Conservation (phyloP, 306 rosid genomes). For the Quercus glauca region DNA sequence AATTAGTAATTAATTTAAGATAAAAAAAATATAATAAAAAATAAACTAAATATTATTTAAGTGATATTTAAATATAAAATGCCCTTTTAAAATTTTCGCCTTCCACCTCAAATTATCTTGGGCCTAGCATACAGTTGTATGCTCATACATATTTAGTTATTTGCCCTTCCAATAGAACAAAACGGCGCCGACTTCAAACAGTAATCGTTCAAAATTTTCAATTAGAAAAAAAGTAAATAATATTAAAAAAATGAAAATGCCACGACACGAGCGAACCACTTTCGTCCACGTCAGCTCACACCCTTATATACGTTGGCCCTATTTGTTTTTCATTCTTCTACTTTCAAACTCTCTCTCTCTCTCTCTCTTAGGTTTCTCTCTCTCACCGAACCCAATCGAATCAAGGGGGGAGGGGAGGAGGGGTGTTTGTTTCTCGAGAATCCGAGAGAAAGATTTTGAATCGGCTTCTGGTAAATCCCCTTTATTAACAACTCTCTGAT, state of each 20-base stretch:
- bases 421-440: neutral
- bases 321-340: neutral
- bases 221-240: neutral
- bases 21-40: too few species aligned
- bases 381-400: constrained; percentile 12
- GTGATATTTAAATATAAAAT: too few species aligned
- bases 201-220: neutral
- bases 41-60: too few species aligned
- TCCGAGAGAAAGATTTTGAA: constrained; percentile 4
- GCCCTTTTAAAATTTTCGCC: too few species aligned
- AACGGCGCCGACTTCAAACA: constrained; percentile 32
- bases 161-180: constrained; percentile 8
- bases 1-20: too few species aligned
- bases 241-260: neutral
- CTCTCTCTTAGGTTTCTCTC: constrained; percentile 11
- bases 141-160: too few species aligned
- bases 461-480: constrained; percentile 25
- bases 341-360: constrained; percentile 18
- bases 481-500: constrained; percentile 20
- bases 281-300: constrained; percentile 39
- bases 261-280: constrained; percentile 15
- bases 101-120: too few species aligned
- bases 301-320: neutral
- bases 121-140: neutral
- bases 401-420: neutral